A percentile compares a stretch with the other conserved stretches of the same genome.
phyloP scores from a whole-genome alignment of 441 rosid genomes.

The Gossypium schwendimanii region DNA sequence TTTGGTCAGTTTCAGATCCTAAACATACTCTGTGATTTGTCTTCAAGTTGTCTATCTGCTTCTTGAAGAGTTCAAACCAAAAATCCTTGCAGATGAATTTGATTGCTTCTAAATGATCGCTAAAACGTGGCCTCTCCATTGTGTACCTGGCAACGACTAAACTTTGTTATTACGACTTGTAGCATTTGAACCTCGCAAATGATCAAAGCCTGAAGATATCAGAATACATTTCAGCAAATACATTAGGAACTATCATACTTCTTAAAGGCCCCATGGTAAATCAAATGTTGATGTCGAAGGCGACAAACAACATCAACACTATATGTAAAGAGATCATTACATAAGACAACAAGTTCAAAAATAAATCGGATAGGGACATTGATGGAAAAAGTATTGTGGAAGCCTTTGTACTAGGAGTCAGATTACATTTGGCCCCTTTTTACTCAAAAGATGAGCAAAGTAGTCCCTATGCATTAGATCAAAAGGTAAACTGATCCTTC shows the following conservation, averaged over 20 bases:
- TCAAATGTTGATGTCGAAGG: background rate
- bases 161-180: background rate
- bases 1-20: background rate
- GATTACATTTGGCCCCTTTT: too few relatives aligned
- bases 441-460: too few relatives aligned
- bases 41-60: slow-evolving; percentile 93
- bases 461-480: too few relatives aligned
- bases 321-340: background rate
- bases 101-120: slow-evolving; percentile 89
- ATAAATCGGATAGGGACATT: too few relatives aligned
- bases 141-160: slow-evolving; percentile 51
- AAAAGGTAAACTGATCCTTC: too few relatives aligned
- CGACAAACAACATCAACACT: background rate
- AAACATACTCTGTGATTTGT: slow-evolving; percentile 73
- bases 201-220: background rate
- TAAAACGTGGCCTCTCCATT: slow-evolving; percentile 85
- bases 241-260: background rate
- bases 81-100: slow-evolving; percentile 98
- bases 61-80: slow-evolving; percentile 96
- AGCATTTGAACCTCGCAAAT: background rate
- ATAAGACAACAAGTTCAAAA: too few relatives aligned
- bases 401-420: too few relatives aligned
- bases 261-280: background rate
- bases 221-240: background rate
- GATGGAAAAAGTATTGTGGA: too few relatives aligned